Percentiles rank a stretch among this genome's conserved stretches.
Evolutionary conservation across 2,329 filamentous ascomycete species (phyloP).

Genomic region (Zopfia rhizophila): DNA sequence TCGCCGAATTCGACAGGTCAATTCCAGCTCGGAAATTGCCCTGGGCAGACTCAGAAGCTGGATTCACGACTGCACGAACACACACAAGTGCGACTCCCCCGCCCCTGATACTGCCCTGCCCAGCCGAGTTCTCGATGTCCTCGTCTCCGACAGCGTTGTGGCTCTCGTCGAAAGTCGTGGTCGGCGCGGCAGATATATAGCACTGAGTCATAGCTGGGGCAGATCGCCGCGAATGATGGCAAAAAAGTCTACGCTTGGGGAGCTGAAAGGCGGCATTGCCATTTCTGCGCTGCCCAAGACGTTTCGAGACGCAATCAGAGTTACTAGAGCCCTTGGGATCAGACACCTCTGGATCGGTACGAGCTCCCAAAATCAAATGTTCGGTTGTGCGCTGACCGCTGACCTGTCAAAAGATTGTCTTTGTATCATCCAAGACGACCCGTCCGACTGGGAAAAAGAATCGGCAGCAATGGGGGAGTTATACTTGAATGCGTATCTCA

Average conservation of each 20-base stretch:
- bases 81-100: conserved; percentile 11
- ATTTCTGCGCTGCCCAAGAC: conserved; percentile 24
- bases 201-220: conserved; percentile 26
- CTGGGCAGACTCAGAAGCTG: too few relatives aligned
- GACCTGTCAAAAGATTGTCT: too few relatives aligned
- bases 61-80: conserved; percentile 13
- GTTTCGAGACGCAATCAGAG: conserved; percentile 28
- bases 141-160: not conserved
- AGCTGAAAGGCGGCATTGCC: conserved; percentile 8
- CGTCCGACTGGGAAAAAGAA: too few relatives aligned
- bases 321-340: conserved; percentile 22
- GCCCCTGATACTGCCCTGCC: conserved; percentile 13
- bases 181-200: conserved; percentile 16
- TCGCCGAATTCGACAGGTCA: too few relatives aligned
- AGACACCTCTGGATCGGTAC: conserved; percentile 34
- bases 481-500: conserved; percentile 2
- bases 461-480: conserved; percentile 1
- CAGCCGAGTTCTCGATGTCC: conserved; percentile 20
- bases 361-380: too few relatives aligned
- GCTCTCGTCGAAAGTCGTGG: not conserved
- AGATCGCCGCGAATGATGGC: conserved; percentile 1
- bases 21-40: too few relatives aligned
- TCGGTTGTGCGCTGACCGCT: too few relatives aligned
- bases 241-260: conserved; percentile 6
- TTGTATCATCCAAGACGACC: too few relatives aligned